Conservation (phyloP, 2,329 filamentous ascomycete genomes). For the Ambrosiella cleistominuta region DNA sequence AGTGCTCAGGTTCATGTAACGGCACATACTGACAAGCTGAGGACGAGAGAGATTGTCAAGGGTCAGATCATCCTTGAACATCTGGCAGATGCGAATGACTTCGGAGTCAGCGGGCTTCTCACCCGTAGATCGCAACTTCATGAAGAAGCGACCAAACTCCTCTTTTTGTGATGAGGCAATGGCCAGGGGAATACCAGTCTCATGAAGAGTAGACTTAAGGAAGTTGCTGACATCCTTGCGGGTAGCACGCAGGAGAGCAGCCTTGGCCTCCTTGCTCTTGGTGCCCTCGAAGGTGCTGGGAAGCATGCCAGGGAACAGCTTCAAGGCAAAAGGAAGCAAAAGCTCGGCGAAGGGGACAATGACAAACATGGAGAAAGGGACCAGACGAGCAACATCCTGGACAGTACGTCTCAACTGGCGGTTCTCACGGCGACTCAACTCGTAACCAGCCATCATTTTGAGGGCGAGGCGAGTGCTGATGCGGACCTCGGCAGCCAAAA, state of each 20-base stretch:
- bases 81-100: conserved; percentile 96
- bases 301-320: conserved; percentile 90
- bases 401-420: conserved; percentile 85
- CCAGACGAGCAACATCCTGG: conserved; percentile 76
- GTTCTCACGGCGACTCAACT: conserved; percentile 83
- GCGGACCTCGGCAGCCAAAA: conserved; percentile 76
- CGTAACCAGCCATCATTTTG: conserved; percentile 97
- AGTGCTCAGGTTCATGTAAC: conserved; percentile 93
- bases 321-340: conserved; percentile 76
- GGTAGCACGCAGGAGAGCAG: conserved; percentile 60
- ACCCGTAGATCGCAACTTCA: conserved; percentile 80
- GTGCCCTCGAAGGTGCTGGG: conserved; percentile 94
- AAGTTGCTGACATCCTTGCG: conserved; percentile 89
- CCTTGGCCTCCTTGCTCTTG: conserved; percentile 79
- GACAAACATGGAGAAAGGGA: conserved; percentile 93
- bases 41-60: conserved; percentile 92
- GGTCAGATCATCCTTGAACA: conserved; percentile 94
- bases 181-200: conserved; percentile 83
- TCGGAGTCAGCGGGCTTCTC: conserved; percentile 77
- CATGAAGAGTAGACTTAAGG: conserved; percentile 69
- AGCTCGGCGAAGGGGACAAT: conserved; percentile 94
- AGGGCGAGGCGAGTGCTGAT: conserved; percentile 82
- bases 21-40: conserved; percentile 92
- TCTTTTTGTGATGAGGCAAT: conserved; percentile 72
- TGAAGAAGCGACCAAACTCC: conserved; percentile 93